Conservation (phyloP, 768 basidiomycete genomes). For the Chalciporus piperatus region DNA sequence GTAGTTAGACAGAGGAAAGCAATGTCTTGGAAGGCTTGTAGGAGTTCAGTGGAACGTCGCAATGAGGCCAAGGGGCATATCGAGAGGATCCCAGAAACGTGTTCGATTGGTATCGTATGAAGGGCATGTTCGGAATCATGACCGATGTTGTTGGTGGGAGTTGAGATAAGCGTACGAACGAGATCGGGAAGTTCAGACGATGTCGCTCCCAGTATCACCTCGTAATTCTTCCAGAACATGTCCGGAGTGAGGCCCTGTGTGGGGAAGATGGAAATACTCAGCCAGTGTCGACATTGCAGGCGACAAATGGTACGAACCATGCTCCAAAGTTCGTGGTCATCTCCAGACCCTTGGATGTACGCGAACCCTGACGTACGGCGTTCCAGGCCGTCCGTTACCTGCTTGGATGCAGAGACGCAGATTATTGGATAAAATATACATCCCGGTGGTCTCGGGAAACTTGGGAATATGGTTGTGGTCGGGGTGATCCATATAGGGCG, state of each 20-base stretch:
- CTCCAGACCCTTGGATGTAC: constrained; percentile 93
- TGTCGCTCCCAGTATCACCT: constrained; percentile 43
- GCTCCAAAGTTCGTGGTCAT: constrained; percentile 92
- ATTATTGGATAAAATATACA: constrained; percentile 64
- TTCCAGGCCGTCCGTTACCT: constrained; percentile 57
- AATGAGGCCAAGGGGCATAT: constrained; percentile 36
- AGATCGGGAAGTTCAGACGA: constrained; percentile 47
- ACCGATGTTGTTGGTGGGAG: not conserved
- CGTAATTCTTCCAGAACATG: constrained; percentile 64
- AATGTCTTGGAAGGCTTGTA: not conserved
- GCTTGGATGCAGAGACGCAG: constrained; percentile 84
- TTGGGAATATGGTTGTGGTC: constrained; percentile 51
- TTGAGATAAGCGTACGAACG: constrained; percentile 16
- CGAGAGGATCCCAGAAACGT: constrained; percentile 40
- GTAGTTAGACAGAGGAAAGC: constrained; percentile 20
- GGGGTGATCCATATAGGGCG: constrained; percentile 90
- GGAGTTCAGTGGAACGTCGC: not conserved
- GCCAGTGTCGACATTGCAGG: constrained; percentile 1
- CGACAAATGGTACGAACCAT: constrained; percentile 44
- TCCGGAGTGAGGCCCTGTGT: constrained; percentile 72
- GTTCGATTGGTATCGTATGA: constrained; percentile 16
- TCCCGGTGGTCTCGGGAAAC: constrained; percentile 22
- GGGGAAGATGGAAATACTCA: not conserved
- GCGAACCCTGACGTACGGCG: constrained; percentile 66
- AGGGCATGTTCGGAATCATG: not conserved